Conservation (phyloP, 108 stramenopile genomes). For the Licmophora abbreviata region DNA sequence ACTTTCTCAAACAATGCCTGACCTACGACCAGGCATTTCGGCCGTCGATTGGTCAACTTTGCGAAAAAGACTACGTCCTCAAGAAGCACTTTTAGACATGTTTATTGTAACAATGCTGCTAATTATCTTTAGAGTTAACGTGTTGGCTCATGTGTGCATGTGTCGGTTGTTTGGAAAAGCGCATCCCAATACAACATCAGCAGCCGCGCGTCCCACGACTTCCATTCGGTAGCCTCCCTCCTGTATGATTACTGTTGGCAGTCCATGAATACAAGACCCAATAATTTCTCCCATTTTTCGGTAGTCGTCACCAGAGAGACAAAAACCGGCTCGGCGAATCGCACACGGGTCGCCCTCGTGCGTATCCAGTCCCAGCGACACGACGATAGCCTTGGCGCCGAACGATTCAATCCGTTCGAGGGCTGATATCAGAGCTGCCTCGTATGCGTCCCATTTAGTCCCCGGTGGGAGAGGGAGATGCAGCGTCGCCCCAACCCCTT, state of each 20-base stretch:
- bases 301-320: constrained; percentile 46
- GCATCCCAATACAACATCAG: constrained; percentile 53
- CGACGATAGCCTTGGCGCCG: constrained; percentile 39
- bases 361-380: constrained; percentile 77
- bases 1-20: constrained; percentile 88
- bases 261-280: constrained; percentile 14
- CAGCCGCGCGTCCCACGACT: constrained; percentile 52
- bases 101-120: neutral
- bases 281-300: constrained; percentile 43
- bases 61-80: constrained; percentile 69
- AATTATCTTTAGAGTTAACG: neutral
- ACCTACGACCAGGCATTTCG: constrained; percentile 83
- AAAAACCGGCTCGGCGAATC: constrained; percentile 59
- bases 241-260: constrained; percentile 55
- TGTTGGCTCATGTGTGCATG: too few species aligned
- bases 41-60: constrained; percentile 85
- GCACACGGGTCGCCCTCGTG: constrained; percentile 59
- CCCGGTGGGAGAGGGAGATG: constrained; percentile 63
- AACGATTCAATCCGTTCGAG: constrained; percentile 38
- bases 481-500: constrained; percentile 35
- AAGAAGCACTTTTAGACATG: constrained; percentile 6
- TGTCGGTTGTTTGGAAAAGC: too few species aligned
- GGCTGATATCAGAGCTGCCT: constrained; percentile 32
- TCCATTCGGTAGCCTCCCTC: constrained; percentile 83
- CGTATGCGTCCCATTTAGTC: constrained; percentile 55